Percentiles rank a stretch among this genome's conserved stretches.
Conservation (phyloP, 345 rosid species). For the Reutealis trisperma region DNA sequence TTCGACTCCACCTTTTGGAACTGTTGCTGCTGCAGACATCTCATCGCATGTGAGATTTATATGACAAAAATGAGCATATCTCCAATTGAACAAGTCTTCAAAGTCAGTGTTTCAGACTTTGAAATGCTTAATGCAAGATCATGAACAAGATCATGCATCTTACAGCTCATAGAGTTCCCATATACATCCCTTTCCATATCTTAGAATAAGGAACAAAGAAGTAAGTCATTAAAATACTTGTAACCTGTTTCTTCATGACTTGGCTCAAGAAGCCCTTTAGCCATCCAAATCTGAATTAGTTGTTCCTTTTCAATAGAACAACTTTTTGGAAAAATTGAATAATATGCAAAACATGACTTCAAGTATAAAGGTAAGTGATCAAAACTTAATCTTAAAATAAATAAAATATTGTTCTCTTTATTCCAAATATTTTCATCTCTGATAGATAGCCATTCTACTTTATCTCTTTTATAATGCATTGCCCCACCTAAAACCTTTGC, state of each 20-base stretch:
- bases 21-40: not conserved
- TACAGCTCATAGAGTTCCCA: not conserved
- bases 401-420: constrained; percentile 1
- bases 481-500: constrained; percentile 17
- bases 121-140: constrained; percentile 28
- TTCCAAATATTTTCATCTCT: constrained; percentile 7
- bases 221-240: constrained; percentile 22
- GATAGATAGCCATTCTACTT: constrained; percentile 10
- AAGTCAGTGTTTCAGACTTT: constrained; percentile 4
- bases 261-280: constrained; percentile 9
- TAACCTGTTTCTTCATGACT: constrained; percentile 2
- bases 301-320: not conserved
- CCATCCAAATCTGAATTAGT: constrained; percentile 15
- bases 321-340: constrained; percentile 11
- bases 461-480: not conserved
- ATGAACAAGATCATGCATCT: constrained; percentile 38
- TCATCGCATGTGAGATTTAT: not conserved
- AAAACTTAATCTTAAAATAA: constrained; percentile 15
- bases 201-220: constrained; percentile 29
- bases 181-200: constrained; percentile 6
- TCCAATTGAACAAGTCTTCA: not conserved
- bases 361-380: constrained; percentile 1
- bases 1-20: not conserved
- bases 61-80: not conserved
- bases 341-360: constrained; percentile 21